Conservation (phyloP, 164 flowering plant genomes). For the Saururus chinensis region DNA sequence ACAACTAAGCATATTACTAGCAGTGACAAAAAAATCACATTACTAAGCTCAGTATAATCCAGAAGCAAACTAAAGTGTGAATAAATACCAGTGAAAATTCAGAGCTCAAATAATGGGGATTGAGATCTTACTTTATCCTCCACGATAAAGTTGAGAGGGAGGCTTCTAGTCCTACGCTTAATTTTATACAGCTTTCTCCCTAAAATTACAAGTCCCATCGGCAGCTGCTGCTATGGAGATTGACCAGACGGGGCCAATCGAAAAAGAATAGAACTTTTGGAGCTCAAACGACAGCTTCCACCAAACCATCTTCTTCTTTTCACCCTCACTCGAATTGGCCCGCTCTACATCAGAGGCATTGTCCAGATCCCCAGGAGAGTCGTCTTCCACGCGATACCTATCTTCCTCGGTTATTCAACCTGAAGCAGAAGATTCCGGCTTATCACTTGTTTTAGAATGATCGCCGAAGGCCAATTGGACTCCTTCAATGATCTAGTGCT, state of each 20-base stretch:
- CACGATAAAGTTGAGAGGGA: conserved; percentile 56
- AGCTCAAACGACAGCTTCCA: conserved; percentile 74
- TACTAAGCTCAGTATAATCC: too few relatives aligned
- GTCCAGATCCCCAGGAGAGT: background rate
- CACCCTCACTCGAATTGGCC: too few relatives aligned
- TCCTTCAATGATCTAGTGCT: too few relatives aligned
- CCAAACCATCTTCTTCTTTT: too few relatives aligned
- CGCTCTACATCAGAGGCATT: too few relatives aligned
- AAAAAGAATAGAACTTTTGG: conserved; percentile 50
- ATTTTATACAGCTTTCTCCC: conserved; percentile 57
- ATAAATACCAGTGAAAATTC: background rate
- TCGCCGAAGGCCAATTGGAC: too few relatives aligned
- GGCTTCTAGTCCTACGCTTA: conserved; percentile 51
- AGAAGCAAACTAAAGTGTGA: too few relatives aligned
- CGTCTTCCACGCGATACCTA: background rate
- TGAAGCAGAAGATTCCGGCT: too few relatives aligned
- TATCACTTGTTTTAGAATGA: too few relatives aligned
- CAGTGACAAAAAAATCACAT: too few relatives aligned
- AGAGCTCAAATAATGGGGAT: background rate
- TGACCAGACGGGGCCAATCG: conserved; percentile 75
- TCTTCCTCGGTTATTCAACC: background rate
- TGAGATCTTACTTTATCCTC: conserved; percentile 68
- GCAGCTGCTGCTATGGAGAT: conserved; percentile 75
- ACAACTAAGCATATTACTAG: background rate
- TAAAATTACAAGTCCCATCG: too few relatives aligned